Percentiles rank a stretch among this genome's conserved stretches.
phyloP scores from a whole-genome alignment of 2,329 filamentous ascomycete genomes.

The Celoporthe dispersa region DNA sequence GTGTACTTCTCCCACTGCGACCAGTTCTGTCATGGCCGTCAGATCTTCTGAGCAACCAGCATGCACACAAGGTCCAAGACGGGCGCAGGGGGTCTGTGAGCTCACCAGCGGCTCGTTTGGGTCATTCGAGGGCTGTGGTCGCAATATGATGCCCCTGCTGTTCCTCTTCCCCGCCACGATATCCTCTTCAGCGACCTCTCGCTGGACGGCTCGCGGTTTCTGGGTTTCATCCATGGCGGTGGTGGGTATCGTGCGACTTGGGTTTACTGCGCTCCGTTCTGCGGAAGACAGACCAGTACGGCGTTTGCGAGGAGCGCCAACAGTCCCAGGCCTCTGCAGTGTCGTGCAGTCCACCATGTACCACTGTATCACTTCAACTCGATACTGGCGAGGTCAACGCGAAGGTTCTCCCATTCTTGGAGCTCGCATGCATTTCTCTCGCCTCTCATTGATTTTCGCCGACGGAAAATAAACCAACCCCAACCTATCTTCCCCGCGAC shows the following conservation, averaged over 20 bases:
- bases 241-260: too few relatives aligned
- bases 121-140: constrained; percentile 19
- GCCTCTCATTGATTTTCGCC: not conserved
- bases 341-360: not conserved
- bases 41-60: not conserved
- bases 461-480: not conserved
- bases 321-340: not conserved
- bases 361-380: not conserved
- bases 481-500: not conserved
- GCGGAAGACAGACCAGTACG: not conserved
- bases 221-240: constrained; percentile 2
- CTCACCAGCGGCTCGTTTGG: constrained; percentile 18
- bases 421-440: not conserved
- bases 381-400: not conserved
- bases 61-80: not conserved
- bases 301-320: not conserved
- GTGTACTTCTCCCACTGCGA: constrained; percentile 14
- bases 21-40: constrained; percentile 5
- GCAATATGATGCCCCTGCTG: constrained; percentile 10
- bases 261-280: not conserved
- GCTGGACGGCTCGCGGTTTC: not conserved
- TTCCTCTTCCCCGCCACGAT: not conserved
- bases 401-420: not conserved
- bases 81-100: not conserved
- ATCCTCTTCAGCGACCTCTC: constrained; percentile 7